Evolutionary conservation across 176 grass and related monocot genomes (phyloP), one percentile per base, ranked within the genome.

Genomic region (Carex littledalei): DNA sequence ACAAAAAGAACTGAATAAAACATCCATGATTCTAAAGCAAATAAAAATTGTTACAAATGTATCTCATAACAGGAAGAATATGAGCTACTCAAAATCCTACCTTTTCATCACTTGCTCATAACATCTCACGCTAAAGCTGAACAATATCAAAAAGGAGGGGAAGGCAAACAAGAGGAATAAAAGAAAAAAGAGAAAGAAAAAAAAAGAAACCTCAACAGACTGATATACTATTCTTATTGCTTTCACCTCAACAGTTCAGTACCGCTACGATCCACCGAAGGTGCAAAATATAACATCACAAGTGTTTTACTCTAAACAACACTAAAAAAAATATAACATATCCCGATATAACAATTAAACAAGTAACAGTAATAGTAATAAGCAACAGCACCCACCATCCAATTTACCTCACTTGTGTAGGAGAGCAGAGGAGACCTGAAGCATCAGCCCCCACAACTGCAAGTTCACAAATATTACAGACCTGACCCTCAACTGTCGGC

Each of bases 391-490:
- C 58, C 52, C 34, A 65, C 80, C 55, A 52, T 67, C 61, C 80
- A 82, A 79, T 41, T 90, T 90, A 98, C 94, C 96, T 99, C 80
- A 43, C 58, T 61, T 99, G 96, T 50, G 93, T 89, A 86, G 96
- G 81, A 85, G 90, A 94, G 84, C 94, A 97, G 52, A 94, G 83
- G 17, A 94, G 91, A 80, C 94, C 94, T 52, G 92, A 97, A 52
- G 94, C 94, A 52, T 94, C 92, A 39, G 94, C 88, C 3, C 94
- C 94, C 9, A 97, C 86, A 24, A 89, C 90, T 2, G 94, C 84
- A 35, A 92, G 90, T 59, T 97, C 94, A 22, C 94, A 97, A 71
- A 95, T 89, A 84, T 88, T 94, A 92, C 96, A 99, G 84, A 99
- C 84, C 87, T 94, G 93, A 70, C 93, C 93, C 75, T 94, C 91